A percentile compares a stretch with the other conserved stretches of the same genome.
phyloP scores from a whole-genome alignment of 1,284 basidiomycete species.

The Ustilago crameri region DNA sequence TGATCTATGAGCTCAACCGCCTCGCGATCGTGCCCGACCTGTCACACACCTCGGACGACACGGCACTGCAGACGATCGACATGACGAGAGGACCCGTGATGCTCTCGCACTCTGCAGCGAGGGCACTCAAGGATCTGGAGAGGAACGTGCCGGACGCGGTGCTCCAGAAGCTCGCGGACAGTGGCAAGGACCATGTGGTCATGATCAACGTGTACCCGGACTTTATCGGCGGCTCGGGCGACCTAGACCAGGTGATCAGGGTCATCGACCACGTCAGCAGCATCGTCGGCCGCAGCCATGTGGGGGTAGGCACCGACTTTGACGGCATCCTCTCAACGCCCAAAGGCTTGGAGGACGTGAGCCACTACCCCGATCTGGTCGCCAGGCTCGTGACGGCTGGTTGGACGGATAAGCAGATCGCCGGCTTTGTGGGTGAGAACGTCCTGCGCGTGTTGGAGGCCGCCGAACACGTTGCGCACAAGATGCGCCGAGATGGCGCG shows the following conservation, averaged over 20 bases:
- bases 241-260: constrained; percentile 32
- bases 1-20: constrained; percentile 42
- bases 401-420: constrained; percentile 41
- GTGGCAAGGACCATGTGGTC: constrained; percentile 34
- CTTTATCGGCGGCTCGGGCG: constrained; percentile 47
- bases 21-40: constrained; percentile 49
- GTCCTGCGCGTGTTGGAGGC: constrained; percentile 37
- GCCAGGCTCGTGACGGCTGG: constrained; percentile 23
- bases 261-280: constrained; percentile 34
- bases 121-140: constrained; percentile 19
- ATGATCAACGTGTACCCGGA: constrained; percentile 51
- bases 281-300: constrained; percentile 34
- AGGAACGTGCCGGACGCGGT: constrained; percentile 44
- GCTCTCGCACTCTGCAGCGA: constrained; percentile 43
- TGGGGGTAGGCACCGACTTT: constrained; percentile 48
- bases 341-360: constrained; percentile 38
- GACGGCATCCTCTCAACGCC: constrained; percentile 41
- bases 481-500: constrained; percentile 26
- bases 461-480: constrained; percentile 26
- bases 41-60: constrained; percentile 44
- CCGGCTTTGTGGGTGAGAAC: constrained; percentile 37
- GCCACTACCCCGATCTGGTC: constrained; percentile 38
- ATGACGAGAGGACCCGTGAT: constrained; percentile 39
- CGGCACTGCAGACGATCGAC: constrained; percentile 37
- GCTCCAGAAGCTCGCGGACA: constrained; percentile 17